Percentiles rank a stretch among this genome's conserved stretches.
Evolutionary conservation across 73 alveolate species (phyloP).

Genomic region (Uronychia binucleata): DNA sequence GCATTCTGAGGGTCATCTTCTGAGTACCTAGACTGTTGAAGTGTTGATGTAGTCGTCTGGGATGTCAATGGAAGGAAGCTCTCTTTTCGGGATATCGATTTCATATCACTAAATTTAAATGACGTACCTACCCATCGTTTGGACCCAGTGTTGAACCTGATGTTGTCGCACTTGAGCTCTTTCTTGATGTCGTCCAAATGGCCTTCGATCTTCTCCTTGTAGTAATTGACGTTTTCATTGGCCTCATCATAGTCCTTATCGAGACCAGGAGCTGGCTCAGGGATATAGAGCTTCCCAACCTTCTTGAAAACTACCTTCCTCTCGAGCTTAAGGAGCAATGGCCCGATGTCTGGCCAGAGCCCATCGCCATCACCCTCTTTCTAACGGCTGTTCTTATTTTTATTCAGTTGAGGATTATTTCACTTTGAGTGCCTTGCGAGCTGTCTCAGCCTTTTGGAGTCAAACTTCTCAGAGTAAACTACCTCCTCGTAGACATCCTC

Average conservation of each 20-base stretch:
- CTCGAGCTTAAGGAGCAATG: slow-evolving; percentile 60
- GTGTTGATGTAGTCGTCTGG: slow-evolving; percentile 39
- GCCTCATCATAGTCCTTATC: slow-evolving; percentile 67
- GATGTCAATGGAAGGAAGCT: neutral
- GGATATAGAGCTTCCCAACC: slow-evolving; percentile 33
- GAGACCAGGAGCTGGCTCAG: slow-evolving; percentile 72
- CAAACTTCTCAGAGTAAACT: neutral
- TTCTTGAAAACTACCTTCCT: slow-evolving; percentile 57
- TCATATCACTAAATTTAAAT: neutral
- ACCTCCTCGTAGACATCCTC: neutral
- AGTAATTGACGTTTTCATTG: slow-evolving; percentile 40
- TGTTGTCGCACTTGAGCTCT: neutral
- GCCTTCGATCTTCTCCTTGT: slow-evolving; percentile 49
- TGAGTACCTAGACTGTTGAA: slow-evolving; percentile 50
- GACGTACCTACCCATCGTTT: neutral
- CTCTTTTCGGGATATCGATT: neutral
- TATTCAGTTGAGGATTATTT: neutral
- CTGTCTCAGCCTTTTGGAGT: neutral
- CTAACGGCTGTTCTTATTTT: neutral
- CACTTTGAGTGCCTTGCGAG: neutral
- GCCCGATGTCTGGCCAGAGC: slow-evolving; percentile 48
- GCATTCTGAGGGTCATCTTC: neutral
- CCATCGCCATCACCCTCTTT: neutral
- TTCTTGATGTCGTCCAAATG: neutral
- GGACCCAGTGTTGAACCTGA: neutral